Percentiles rank a stretch among this genome's conserved stretches.
Conservation (phyloP, 1,284 basidiomycete genomes). For the Rhodotorula glutinis region DNA sequence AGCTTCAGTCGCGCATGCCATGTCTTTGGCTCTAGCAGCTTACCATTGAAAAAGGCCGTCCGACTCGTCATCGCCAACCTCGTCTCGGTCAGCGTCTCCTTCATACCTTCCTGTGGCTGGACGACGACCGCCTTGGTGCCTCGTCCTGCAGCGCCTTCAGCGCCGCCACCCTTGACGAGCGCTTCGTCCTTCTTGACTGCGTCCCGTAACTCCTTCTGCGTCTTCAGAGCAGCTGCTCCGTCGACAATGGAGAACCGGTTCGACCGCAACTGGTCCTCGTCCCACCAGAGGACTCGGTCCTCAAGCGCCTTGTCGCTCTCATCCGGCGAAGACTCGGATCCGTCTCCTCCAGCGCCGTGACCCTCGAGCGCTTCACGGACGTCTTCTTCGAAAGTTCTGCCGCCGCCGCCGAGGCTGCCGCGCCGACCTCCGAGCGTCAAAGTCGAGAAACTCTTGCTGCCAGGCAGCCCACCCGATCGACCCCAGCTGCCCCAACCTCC, state of each 20-base stretch:
- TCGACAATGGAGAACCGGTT: not conserved
- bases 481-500: not conserved
- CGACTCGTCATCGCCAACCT: conserved; percentile 93
- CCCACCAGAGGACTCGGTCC: conserved; percentile 44
- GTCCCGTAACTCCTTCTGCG: conserved; percentile 41
- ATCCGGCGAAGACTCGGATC: conserved; percentile 1
- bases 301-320: conserved; percentile 51
- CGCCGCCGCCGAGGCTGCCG: conserved; percentile 39
- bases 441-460: conserved; percentile 8
- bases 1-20: too few species aligned
- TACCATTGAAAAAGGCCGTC: conserved; percentile 84
- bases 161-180: conserved; percentile 16
- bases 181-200: conserved; percentile 18
- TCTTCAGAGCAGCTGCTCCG: not conserved
- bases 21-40: not conserved
- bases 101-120: conserved; percentile 39
- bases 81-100: conserved; percentile 63
- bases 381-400: not conserved
- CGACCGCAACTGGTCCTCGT: conserved; percentile 2
- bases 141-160: conserved; percentile 37
- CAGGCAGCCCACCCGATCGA: not conserved
- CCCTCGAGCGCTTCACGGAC: not conserved
- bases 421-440: conserved; percentile 28
- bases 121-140: conserved; percentile 44
- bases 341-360: not conserved